phyloP scores from a whole-genome alignment of 192 early-diverging fungal genomes.

The Coemansia sp. region DNA sequence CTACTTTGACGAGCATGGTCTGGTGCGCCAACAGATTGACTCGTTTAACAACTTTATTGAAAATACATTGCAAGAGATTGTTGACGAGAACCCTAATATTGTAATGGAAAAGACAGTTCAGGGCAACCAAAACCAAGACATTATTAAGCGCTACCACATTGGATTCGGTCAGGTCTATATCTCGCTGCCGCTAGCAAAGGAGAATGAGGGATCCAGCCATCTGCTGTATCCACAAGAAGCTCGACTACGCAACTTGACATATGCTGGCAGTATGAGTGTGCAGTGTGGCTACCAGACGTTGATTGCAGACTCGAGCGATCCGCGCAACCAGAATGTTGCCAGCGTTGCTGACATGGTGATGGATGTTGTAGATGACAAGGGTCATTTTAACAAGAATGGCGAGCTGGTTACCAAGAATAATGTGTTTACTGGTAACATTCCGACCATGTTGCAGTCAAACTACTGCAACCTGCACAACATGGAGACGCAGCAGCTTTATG shows the following conservation, averaged over 20 bases:
- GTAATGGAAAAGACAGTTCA: constrained; percentile 73
- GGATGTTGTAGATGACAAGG: constrained; percentile 68
- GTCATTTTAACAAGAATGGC: constrained; percentile 53
- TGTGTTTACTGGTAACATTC: constrained; percentile 81
- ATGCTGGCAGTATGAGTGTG: constrained; percentile 75
- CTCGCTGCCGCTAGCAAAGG: constrained; percentile 75
- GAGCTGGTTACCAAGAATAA: constrained; percentile 17
- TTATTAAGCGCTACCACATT: constrained; percentile 81
- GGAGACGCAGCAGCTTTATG: constrained; percentile 70
- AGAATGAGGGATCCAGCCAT: constrained; percentile 75
- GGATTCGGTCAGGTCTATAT: constrained; percentile 95
- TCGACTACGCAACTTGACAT: constrained; percentile 89
- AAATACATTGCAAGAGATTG: constrained; percentile 95
- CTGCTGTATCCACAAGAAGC: constrained; percentile 91
- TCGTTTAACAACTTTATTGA: constrained; percentile 98
- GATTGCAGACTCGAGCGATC: constrained; percentile 68
- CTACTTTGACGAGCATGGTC: constrained; percentile 96
- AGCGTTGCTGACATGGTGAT: constrained; percentile 62
- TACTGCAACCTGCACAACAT: constrained; percentile 83
- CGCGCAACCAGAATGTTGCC: constrained; percentile 62
- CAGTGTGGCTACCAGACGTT: constrained; percentile 59
- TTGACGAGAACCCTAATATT: constrained; percentile 86
- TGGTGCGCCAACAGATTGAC: constrained; percentile 95
- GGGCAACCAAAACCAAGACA: constrained; percentile 51
- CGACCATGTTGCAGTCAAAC: constrained; percentile 93